phyloP scores from a whole-genome alignment of 2,329 filamentous ascomycete species.

The Ampelomyces quisqualis region DNA sequence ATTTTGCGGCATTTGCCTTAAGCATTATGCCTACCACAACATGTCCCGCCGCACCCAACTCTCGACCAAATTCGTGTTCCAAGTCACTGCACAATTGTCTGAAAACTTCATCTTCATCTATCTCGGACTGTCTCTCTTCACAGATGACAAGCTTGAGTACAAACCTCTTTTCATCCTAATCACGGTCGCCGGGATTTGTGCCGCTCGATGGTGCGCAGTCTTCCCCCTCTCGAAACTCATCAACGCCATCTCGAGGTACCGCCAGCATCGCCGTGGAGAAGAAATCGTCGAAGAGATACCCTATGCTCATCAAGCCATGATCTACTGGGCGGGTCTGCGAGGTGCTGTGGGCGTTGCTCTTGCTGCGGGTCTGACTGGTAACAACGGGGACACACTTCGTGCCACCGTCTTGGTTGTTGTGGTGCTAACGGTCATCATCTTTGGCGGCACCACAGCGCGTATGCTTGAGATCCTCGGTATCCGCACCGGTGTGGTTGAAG shows the following conservation, averaged over 20 bases:
- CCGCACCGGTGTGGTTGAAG: conserved; percentile 90
- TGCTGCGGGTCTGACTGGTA: conserved; percentile 81
- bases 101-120: conserved; percentile 99
- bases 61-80: conserved; percentile 96
- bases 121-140: conserved; percentile 90
- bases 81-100: conserved; percentile 88
- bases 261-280: conserved; percentile 69
- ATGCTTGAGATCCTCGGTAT: conserved; percentile 99
- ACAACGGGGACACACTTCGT: conserved; percentile 77
- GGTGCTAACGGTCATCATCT: conserved; percentile 96
- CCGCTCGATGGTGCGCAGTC: conserved; percentile 88
- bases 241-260: conserved; percentile 89
- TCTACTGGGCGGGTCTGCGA: conserved; percentile 97
- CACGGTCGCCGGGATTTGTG: conserved; percentile 86
- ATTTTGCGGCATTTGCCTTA: conserved; percentile 97
- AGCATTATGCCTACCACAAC: conserved; percentile 99
- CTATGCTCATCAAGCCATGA: conserved; percentile 96
- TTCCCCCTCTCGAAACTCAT: conserved; percentile 88
- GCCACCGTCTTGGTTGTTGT: conserved; percentile 98
- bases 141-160: conserved; percentile 82
- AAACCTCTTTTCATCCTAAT: conserved; percentile 95
- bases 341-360: conserved; percentile 95
- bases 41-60: conserved; percentile 98
- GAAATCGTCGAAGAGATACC: conserved; percentile 79
- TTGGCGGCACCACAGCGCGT: conserved; percentile 92